A percentile compares a stretch with the other conserved stretches of the same genome.
Evolutionary conservation across 306 rosid species (phyloP).

Genomic region (Trifolium dubium): DNA sequence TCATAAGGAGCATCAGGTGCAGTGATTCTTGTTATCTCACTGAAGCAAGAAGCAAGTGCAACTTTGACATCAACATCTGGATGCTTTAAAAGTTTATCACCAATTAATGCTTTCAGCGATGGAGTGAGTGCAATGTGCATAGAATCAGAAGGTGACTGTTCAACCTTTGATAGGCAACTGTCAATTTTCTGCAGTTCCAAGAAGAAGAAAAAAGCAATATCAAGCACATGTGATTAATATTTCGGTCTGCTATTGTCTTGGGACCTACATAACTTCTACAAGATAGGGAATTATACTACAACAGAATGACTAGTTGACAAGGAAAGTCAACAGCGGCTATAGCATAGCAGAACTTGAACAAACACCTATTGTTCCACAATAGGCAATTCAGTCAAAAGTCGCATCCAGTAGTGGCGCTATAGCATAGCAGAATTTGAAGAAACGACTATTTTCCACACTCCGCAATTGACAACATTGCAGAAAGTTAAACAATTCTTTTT

Average conservation of each 20-base stretch:
- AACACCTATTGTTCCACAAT: not conserved
- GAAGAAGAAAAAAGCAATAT: slow-evolving; percentile 7
- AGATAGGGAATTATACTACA: not conserved
- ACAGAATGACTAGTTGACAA: not conserved
- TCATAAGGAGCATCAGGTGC: slow-evolving; percentile 95
- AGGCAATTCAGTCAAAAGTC: not conserved
- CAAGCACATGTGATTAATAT: slow-evolving; percentile 27
- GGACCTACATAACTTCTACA: slow-evolving; percentile 9
- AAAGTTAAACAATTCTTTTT: not conserved
- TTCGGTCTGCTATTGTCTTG: slow-evolving; percentile 3
- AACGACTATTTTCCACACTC: not conserved
- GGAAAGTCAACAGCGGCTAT: not conserved
- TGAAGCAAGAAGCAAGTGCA: slow-evolving; percentile 84
- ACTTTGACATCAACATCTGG: slow-evolving; percentile 75
- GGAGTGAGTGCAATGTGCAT: slow-evolving; percentile 77
- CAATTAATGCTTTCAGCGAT: slow-evolving; percentile 62
- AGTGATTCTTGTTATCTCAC: slow-evolving; percentile 89
- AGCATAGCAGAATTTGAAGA: not conserved
- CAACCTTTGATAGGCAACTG: slow-evolving; percentile 64
- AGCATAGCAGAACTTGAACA: not conserved
- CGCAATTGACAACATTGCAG: not conserved
- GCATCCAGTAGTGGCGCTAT: not conserved
- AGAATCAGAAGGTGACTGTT: slow-evolving; percentile 71
- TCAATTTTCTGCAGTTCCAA: slow-evolving; percentile 62
- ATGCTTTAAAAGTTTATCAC: slow-evolving; percentile 64